Evolutionary conservation across 2,329 filamentous ascomycete genomes (phyloP).

Genomic region (Colletotrichum horii): DNA sequence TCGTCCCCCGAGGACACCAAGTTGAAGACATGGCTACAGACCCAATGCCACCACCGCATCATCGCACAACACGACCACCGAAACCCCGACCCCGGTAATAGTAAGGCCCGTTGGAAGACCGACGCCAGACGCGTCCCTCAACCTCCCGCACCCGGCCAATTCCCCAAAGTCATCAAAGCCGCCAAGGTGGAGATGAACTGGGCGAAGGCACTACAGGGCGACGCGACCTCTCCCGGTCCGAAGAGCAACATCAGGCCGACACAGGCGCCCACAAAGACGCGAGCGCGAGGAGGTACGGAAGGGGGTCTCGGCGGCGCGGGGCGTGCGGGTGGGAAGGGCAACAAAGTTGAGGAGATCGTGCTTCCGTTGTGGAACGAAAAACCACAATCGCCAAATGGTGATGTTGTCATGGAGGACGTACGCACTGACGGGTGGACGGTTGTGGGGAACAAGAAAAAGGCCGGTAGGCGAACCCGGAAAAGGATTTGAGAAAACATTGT

Average conservation of each 20-base stretch:
- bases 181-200: background rate
- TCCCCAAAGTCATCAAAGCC: background rate
- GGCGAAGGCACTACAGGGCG: background rate
- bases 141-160: background rate
- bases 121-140: accelerated
- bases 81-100: background rate
- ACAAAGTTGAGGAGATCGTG: background rate
- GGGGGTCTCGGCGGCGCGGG: too few species aligned
- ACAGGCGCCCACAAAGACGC: background rate
- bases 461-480: background rate
- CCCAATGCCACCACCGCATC: background rate
- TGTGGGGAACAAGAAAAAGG: background rate
- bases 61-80: background rate
- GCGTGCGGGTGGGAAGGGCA: background rate
- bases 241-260: background rate
- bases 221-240: background rate
- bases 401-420: background rate
- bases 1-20: background rate
- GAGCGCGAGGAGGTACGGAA: too few species aligned
- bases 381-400: background rate
- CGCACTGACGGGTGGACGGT: background rate
- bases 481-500: background rate
- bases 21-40: background rate
- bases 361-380: background rate
- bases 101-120: background rate